Percentiles rank a stretch among this genome's conserved stretches.
Evolutionary conservation across 2,329 filamentous ascomycete genomes (phyloP).

Genomic region (Coniochaeta pulveracea): DNA sequence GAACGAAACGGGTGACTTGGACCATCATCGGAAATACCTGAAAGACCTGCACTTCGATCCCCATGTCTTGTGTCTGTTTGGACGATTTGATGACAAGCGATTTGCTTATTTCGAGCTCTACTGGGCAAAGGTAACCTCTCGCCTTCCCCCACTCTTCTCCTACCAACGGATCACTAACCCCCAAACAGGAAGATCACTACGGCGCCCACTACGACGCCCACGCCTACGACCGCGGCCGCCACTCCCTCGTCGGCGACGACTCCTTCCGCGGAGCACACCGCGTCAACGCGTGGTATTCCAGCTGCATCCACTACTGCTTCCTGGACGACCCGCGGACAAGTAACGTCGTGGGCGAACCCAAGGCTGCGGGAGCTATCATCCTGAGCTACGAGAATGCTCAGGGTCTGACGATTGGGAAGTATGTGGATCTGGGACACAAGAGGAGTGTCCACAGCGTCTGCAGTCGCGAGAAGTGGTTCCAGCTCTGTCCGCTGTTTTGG

Average conservation of each 20-base stretch:
- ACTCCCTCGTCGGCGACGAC: slow-evolving; percentile 46
- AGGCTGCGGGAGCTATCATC: slow-evolving; percentile 10
- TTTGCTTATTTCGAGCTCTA: slow-evolving; percentile 72
- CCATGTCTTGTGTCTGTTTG: slow-evolving; percentile 56
- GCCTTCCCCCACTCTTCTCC: slow-evolving; percentile 5
- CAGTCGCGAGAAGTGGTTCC: slow-evolving; percentile 26
- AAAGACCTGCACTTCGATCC: slow-evolving; percentile 56
- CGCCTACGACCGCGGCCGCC: slow-evolving; percentile 46
- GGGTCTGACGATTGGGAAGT: slow-evolving; percentile 20
- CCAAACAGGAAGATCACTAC: slow-evolving; percentile 41
- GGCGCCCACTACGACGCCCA: slow-evolving; percentile 45
- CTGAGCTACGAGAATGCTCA: slow-evolving; percentile 18
- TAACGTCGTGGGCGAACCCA: slow-evolving; percentile 30
- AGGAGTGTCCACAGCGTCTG: slow-evolving; percentile 22
- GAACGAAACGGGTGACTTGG: slow-evolving; percentile 65
- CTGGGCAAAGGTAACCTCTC: slow-evolving; percentile 49
- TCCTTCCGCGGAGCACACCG: slow-evolving; percentile 41
- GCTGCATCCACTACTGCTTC: slow-evolving; percentile 47
- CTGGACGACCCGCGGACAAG: slow-evolving; percentile 44
- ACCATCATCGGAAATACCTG: slow-evolving; percentile 61
- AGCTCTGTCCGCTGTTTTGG: slow-evolving; percentile 29
- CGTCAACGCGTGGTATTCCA: slow-evolving; percentile 46
- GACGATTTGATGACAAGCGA: slow-evolving; percentile 52
- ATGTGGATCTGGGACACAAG: slow-evolving; percentile 25
- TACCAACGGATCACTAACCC: background rate